phyloP scores from a whole-genome alignment of 495 filamentous ascomycete genomes.

The Lasiosphaeria hispida region DNA sequence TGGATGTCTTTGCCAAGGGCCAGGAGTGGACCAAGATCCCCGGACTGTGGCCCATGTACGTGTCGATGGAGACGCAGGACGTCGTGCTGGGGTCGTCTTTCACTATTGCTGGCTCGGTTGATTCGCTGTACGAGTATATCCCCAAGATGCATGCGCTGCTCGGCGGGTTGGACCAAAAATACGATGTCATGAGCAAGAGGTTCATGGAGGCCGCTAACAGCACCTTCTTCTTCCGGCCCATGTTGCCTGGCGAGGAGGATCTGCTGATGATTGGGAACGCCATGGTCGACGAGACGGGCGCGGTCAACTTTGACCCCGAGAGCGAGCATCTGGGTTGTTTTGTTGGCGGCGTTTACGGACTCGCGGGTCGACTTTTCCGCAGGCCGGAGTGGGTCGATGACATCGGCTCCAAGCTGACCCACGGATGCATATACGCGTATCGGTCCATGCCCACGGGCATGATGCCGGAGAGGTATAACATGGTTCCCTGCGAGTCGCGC shows the following conservation, averaged over 20 bases:
- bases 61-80: conserved; percentile 57
- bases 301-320: conserved; percentile 30
- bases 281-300: conserved; percentile 27
- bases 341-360: conserved; percentile 77
- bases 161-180: conserved; percentile 71
- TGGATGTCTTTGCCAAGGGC: conserved; percentile 67
- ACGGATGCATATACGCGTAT: conserved; percentile 88
- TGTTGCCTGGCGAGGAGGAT: conserved; percentile 64
- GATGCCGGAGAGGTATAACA: conserved; percentile 73
- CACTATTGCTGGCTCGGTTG: conserved; percentile 71
- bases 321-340: conserved; percentile 64
- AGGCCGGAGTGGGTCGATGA: conserved; percentile 63
- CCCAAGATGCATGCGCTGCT: conserved; percentile 70
- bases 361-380: conserved; percentile 73
- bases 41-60: conserved; percentile 75
- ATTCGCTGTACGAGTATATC: conserved; percentile 88
- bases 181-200: conserved; percentile 69
- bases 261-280: conserved; percentile 64
- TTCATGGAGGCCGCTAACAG: conserved; percentile 65
- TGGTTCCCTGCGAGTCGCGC: conserved; percentile 61
- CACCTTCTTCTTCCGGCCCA: conserved; percentile 73
- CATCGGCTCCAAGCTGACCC: conserved; percentile 72
- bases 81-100: conserved; percentile 47
- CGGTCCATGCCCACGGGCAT: conserved; percentile 73
- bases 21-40: conserved; percentile 70